Percentiles rank a stretch among this genome's conserved stretches.
Evolutionary conservation across 2,329 filamentous ascomycete genomes (phyloP).

Genomic region (Clarireedia monteithiana): DNA sequence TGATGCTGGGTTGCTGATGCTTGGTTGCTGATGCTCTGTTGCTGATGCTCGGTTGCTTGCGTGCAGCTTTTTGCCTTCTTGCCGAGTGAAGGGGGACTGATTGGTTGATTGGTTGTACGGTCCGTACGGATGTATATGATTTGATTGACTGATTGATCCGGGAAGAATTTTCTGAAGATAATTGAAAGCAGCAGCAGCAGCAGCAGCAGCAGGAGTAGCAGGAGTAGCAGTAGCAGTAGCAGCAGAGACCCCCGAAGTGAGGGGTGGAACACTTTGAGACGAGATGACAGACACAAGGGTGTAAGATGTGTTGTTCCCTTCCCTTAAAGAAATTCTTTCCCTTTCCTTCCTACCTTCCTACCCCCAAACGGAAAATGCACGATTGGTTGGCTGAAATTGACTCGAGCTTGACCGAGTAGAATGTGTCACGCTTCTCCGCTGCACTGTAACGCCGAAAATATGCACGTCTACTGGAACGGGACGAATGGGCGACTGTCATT

Average conservation of each 20-base stretch:
- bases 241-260: neutral
- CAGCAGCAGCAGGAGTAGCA: too few species aligned
- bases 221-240: neutral
- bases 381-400: neutral
- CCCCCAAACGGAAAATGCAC: neutral
- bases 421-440: conserved; percentile 5
- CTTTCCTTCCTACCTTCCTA: neutral
- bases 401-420: conserved; percentile 9
- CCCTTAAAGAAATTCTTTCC: neutral
- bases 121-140: too few species aligned
- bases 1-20: too few species aligned
- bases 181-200: neutral
- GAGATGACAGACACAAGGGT: neutral
- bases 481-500: neutral
- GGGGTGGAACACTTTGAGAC: neutral
- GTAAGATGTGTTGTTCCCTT: conserved; percentile 3
- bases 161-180: neutral
- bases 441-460: conserved; percentile 7
- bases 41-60: too few species aligned
- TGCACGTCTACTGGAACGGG: conserved; percentile 2
- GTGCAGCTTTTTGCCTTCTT: too few species aligned
- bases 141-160: too few species aligned
- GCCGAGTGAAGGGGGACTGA: too few species aligned
- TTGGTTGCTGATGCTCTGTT: too few species aligned
- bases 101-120: too few species aligned